These are phyloP conservation scores for Flaveria brownii DNA, from an alignment of 129 eudicot genomes.

Conservation along the genomic window DNA sequence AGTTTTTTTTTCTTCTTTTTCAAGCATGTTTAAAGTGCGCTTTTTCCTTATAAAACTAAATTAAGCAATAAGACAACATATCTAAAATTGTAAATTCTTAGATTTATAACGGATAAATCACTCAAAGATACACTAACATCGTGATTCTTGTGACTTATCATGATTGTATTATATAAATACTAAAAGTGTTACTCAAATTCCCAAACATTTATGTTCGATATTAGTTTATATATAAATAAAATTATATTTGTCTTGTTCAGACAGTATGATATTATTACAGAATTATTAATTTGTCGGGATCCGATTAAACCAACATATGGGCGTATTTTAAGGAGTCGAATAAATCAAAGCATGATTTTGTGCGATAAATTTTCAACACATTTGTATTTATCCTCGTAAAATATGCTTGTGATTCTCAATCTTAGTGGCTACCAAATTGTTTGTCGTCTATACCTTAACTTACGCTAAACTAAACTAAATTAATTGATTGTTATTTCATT, in stretches of 20 bases:
- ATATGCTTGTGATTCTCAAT: slow-evolving; percentile 31
- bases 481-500: neutral
- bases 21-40: too few species aligned
- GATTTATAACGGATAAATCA: neutral
- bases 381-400: slow-evolving; percentile 33
- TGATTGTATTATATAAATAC: neutral
- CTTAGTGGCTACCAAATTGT: slow-evolving; percentile 35
- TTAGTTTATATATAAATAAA: slow-evolving; percentile 1
- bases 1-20: too few species aligned
- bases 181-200: neutral
- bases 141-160: neutral
- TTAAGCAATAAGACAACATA: neutral
- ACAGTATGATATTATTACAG: slow-evolving; percentile 10
- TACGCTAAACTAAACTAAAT: slow-evolving; percentile 25
- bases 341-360: slow-evolving; percentile 38
- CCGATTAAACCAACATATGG: slow-evolving; percentile 34
- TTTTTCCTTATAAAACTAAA: neutral
- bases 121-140: neutral
- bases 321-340: slow-evolving; percentile 38
- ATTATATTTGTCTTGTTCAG: slow-evolving; percentile 24
- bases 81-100: neutral
- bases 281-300: slow-evolving; percentile 35
- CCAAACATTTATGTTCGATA: slow-evolving; percentile 18
- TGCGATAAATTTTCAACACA: slow-evolving; percentile 21
- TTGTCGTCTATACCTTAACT: slow-evolving; percentile 40